Percentiles rank a stretch among this genome's conserved stretches.
These are phyloP conservation scores for Lycium barbarum DNA, from an alignment of 257 asterid species.

Conservation along the genomic window DNA sequence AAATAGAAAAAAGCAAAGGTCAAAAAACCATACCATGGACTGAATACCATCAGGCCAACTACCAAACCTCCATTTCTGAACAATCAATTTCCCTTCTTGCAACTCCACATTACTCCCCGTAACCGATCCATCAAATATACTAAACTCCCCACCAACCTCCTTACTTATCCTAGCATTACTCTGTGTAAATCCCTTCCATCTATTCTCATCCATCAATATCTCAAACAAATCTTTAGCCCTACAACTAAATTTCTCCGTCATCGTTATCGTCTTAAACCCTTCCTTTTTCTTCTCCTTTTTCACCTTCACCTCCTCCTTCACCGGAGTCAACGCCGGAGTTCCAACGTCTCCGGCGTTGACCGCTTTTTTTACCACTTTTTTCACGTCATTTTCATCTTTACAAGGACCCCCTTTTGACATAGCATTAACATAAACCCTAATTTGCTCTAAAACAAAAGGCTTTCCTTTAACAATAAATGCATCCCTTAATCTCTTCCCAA, in stretches of 20 bases:
- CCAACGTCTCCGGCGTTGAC: neutral
- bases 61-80: constrained; percentile 93
- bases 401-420: constrained; percentile 94
- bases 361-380: constrained; percentile 51
- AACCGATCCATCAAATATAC: constrained; percentile 87
- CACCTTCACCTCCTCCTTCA: constrained; percentile 27
- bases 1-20: neutral
- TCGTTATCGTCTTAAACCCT: constrained; percentile 86
- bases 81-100: constrained; percentile 80
- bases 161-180: constrained; percentile 91
- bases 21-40: constrained; percentile 59
- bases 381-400: constrained; percentile 82
- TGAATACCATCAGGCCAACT: constrained; percentile 90
- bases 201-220: constrained; percentile 92
- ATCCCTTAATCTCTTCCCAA: constrained; percentile 75
- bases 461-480: constrained; percentile 75
- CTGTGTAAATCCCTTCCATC: constrained; percentile 96
- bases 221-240: constrained; percentile 83
- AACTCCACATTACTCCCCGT: constrained; percentile 80
- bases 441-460: constrained; percentile 76
- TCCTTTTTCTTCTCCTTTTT: constrained; percentile 69
- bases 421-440: constrained; percentile 61
- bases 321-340: neutral
- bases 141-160: constrained; percentile 86
- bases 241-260: constrained; percentile 89